These are phyloP conservation scores for Zygosaccharomyces rouxii DNA, from an alignment of 805 yeast species.

Conservation along the genomic window DNA sequence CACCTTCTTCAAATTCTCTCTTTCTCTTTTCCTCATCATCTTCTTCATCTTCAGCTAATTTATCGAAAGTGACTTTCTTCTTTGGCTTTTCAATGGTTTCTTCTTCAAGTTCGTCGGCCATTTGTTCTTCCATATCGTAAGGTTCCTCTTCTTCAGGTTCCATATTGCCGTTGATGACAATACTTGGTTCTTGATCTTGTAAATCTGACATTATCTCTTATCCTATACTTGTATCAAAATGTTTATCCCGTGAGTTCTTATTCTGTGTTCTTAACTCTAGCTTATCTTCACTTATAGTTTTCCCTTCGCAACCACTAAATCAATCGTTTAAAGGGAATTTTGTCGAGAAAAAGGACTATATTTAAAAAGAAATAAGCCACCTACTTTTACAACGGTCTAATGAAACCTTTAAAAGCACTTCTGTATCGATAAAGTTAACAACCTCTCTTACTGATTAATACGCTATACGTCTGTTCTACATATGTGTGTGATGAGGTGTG, in stretches of 20 bases:
- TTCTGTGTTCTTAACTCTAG: background rate
- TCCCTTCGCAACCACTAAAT: constrained; percentile 2
- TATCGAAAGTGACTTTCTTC: constrained; percentile 82
- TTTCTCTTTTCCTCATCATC: constrained; percentile 72
- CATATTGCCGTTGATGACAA: constrained; percentile 66
- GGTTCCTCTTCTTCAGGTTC: constrained; percentile 33
- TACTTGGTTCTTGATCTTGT: constrained; percentile 80
- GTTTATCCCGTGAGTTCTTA: background rate
- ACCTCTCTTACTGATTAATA: background rate
- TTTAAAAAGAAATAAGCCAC: constrained; percentile 1
- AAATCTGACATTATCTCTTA: constrained; percentile 58
- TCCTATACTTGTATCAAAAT: background rate
- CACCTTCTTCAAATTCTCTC: constrained; percentile 94
- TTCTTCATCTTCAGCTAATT: constrained; percentile 56
- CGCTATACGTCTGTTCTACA: background rate
- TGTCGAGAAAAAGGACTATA: background rate
- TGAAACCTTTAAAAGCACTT: background rate
- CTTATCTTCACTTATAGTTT: background rate
- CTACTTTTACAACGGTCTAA: constrained; percentile 1
- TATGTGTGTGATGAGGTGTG: background rate
- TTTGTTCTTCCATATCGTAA: constrained; percentile 37
- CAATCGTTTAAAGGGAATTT: background rate
- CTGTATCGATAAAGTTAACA: background rate
- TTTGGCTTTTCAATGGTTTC: constrained; percentile 42
- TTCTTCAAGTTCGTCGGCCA: constrained; percentile 29